Evolutionary conservation across 305 asterid genomes (phyloP).

Genomic region (Fraxinus albicans): DNA sequence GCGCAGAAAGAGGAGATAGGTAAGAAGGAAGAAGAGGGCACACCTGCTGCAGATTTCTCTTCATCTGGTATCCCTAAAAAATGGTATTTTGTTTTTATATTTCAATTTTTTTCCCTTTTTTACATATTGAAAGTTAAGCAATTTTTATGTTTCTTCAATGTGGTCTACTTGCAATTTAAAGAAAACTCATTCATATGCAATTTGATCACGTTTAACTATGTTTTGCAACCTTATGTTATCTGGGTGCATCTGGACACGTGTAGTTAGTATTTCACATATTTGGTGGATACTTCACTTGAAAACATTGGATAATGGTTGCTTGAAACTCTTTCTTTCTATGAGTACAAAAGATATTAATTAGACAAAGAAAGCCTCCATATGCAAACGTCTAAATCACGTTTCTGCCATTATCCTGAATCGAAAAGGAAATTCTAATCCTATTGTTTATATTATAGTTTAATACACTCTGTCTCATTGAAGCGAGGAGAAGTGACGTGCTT

Average conservation of each 20-base stretch:
- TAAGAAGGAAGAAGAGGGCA: constrained; percentile 47
- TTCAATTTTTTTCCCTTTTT: neutral
- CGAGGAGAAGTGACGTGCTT: neutral
- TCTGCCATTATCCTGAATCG: neutral
- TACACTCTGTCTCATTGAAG: neutral
- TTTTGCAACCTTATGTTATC: neutral
- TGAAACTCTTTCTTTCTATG: neutral
- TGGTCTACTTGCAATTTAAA: neutral
- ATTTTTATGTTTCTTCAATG: neutral
- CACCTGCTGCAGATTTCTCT: constrained; percentile 49
- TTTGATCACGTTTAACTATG: neutral
- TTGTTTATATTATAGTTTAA: neutral
- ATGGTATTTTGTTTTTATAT: constrained; percentile 40
- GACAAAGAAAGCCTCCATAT: neutral
- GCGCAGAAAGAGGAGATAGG: constrained; percentile 56
- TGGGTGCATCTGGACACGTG: neutral
- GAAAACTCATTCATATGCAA: neutral
- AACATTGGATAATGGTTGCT: neutral
- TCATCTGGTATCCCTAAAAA: constrained; percentile 39
- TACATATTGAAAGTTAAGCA: neutral
- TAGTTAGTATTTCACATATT: neutral
- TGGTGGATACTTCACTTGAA: neutral
- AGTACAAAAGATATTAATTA: no score
- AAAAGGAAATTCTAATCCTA: neutral
- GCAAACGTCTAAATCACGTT: neutral